Base-by-base conservation (phyloP, 2,329 filamentous ascomycete genomes). In the Aspergillus calidoustus region DNA sequence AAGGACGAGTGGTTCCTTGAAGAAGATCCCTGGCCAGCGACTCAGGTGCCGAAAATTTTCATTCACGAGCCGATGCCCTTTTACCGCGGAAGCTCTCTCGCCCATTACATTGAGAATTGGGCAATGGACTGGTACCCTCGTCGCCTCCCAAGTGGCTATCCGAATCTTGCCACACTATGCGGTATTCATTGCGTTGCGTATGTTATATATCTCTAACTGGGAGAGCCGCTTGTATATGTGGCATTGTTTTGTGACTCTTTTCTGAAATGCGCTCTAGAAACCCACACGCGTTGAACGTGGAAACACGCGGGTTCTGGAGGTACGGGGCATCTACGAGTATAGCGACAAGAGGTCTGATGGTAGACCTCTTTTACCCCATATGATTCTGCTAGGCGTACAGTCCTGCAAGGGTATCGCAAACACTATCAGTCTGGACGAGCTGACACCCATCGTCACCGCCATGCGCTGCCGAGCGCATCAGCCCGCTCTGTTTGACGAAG, bases 381-480 rank as follows among this genome's bases (percentile, higher is more conserved):
- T 56, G 11, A 47, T 56, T n/a, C 41, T 56, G 30, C 4, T 56
- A 19, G 22, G 17, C 15, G 38, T 25, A 22, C 54, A 47, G 25
- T 56, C 38, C 3, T 56, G 41, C 22, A 56, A 31, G 7, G 54
- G 41, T 7, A 9, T 22, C 38, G 54, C 30, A 5, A 31, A 48
- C 8, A 30, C 25, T 5, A 56, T 56, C 17, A 56, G 17, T 28
- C 41, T 56, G 22, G 54, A 43, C 8, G 54, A 56, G 25, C 54
- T 56, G 28, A 31, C 54, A 17, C 11, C 43, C 13, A 47, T 56
- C n/a, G 43, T 56, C 23, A 56, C 22, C 1, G 43, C 41, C 22
- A 56, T 56, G 54, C 19, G 43, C 30, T 19, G 43, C 41, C 41
- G 54, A 22, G 54, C 54, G 17, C 22, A 31, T 48, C 41, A 56